Evolutionary conservation across 2,329 filamentous ascomycete genomes (phyloP).

Genomic region (Fonsecaea monophora): DNA sequence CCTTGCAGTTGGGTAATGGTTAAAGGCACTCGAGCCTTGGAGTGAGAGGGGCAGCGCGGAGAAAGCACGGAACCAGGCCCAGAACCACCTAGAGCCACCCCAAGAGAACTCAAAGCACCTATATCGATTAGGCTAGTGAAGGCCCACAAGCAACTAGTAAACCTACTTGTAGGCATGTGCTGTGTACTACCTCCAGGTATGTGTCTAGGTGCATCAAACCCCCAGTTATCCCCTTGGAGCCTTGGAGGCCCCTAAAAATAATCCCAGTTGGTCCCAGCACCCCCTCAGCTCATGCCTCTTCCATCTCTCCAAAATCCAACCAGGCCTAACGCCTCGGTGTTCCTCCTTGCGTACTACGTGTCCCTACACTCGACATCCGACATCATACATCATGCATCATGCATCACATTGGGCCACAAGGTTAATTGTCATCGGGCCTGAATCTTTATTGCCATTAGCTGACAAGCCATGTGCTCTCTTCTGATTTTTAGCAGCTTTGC

Average conservation of each 20-base stretch:
- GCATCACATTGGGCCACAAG: not conserved
- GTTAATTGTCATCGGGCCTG: not conserved
- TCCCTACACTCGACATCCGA: not conserved
- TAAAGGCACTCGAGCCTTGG: not conserved
- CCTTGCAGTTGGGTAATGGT: not conserved
- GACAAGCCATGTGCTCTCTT: not conserved
- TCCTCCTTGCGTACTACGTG: not conserved
- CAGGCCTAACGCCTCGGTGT: not conserved
- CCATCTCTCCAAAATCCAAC: not conserved
- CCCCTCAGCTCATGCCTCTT: not conserved
- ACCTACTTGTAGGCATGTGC: not conserved
- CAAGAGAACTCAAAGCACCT: not conserved
- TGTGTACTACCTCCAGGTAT: no score
- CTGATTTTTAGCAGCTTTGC: not conserved
- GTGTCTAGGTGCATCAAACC: no score
- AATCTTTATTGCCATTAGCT: not conserved
- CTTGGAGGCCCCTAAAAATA: not conserved
- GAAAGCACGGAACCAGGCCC: not conserved
- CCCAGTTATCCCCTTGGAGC: not conserved
- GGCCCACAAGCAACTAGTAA: not conserved
- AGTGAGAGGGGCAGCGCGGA: not conserved
- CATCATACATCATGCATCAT: slow-evolving; percentile 3
- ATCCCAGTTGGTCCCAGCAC: not conserved
- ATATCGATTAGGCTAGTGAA: not conserved
- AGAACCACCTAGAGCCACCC: not conserved